A percentile compares a stretch with the other conserved stretches of the same genome.
Evolutionary conservation across 2,329 filamentous ascomycete genomes (phyloP).

Genomic region (Colletotrichum sp.): DNA sequence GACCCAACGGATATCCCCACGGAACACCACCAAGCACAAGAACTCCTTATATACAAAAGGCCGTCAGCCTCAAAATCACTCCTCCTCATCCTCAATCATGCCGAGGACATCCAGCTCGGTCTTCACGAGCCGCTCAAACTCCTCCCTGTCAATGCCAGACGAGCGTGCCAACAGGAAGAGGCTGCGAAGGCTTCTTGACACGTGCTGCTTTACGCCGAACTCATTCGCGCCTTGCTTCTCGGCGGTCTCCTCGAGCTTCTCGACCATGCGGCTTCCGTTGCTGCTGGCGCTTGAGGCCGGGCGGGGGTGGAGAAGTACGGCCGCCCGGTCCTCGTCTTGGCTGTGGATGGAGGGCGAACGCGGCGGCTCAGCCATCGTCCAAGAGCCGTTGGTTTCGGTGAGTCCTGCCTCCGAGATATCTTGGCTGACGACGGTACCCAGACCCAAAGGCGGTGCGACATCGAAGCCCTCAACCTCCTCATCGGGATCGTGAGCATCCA

Average conservation of each 20-base stretch:
- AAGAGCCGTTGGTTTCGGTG: constrained; percentile 44
- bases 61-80: background rate
- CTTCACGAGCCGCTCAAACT: constrained; percentile 76
- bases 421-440: constrained; percentile 21
- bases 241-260: constrained; percentile 63
- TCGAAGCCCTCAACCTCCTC: constrained; percentile 56
- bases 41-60: constrained; percentile 11
- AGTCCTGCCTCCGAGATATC: constrained; percentile 29
- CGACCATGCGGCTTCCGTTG: constrained; percentile 62
- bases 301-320: constrained; percentile 57
- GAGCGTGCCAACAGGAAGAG: constrained; percentile 73
- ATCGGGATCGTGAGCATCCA: constrained; percentile 83
- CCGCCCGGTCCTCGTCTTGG: constrained; percentile 40
- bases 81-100: constrained; percentile 66
- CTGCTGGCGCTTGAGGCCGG: constrained; percentile 64
- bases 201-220: constrained; percentile 79
- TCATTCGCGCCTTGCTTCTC: constrained; percentile 67
- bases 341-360: constrained; percentile 37
- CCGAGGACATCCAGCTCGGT: constrained; percentile 74
- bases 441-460: constrained; percentile 36
- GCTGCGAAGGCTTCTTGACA: constrained; percentile 79
- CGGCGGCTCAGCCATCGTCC: constrained; percentile 50
- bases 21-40: constrained; percentile 1
- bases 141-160: constrained; percentile 74
- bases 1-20: constrained; percentile 15